Evolutionary conservation across 345 rosid genomes (phyloP).

Genomic region (Arabidopsis suecica): DNA sequence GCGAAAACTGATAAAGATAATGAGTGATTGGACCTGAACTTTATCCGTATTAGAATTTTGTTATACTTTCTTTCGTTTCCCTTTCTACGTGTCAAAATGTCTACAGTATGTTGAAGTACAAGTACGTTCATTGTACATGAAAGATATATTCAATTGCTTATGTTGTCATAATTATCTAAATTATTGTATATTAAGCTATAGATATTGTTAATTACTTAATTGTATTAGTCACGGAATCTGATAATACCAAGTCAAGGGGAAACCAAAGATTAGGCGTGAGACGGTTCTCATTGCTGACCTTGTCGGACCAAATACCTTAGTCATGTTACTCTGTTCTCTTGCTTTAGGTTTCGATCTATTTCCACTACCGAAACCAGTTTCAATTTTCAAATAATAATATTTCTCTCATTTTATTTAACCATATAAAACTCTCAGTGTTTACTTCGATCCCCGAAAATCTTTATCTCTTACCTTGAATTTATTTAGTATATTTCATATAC

Average conservation of each 20-base stretch:
- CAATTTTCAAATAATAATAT: neutral
- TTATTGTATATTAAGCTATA: neutral
- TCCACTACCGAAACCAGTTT: conserved; percentile 24
- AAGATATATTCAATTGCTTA: conserved; percentile 16
- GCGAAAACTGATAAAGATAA: conserved; percentile 19
- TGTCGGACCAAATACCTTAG: conserved; percentile 38
- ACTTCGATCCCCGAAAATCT: neutral
- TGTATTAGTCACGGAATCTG: neutral
- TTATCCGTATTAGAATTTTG: conserved; percentile 37
- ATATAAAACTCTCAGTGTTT: conserved; percentile 1
- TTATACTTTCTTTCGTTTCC: neutral
- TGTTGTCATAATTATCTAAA: conserved; percentile 15
- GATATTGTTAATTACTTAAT: neutral
- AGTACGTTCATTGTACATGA: conserved; percentile 38
- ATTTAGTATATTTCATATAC: neutral
- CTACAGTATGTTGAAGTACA: conserved; percentile 38
- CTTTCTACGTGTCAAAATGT: conserved; percentile 39
- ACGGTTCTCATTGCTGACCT: conserved; percentile 33
- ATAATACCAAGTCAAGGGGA: conserved; percentile 23
- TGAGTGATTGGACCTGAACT: conserved; percentile 42
- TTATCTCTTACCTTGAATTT: conserved; percentile 15
- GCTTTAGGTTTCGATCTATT: conserved; percentile 42
- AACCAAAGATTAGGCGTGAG: conserved; percentile 37
- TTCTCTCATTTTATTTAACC: neutral
- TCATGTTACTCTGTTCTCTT: conserved; percentile 28